These are phyloP conservation scores for Dactylonectria estremocensis DNA, from an alignment of 2,329 filamentous ascomycete species.

Conservation along the genomic window DNA sequence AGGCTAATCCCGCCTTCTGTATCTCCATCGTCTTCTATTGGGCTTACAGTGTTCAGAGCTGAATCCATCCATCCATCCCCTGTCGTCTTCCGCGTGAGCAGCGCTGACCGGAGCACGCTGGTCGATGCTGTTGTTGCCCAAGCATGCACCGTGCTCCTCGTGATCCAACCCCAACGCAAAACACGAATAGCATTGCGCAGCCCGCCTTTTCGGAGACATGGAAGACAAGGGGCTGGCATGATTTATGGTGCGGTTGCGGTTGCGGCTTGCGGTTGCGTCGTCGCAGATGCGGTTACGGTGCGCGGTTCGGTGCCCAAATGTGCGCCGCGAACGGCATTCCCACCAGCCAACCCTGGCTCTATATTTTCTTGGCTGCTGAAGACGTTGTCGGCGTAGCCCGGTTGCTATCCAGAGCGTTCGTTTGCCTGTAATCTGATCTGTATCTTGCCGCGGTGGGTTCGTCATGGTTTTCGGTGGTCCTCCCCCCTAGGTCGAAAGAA, in stretches of 20 bases:
- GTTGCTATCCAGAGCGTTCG: neutral
- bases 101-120: neutral
- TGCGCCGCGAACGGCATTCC: conserved; percentile 12
- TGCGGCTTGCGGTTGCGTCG: conserved; percentile 4
- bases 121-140: neutral
- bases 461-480: conserved; percentile 3
- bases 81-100: neutral
- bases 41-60: neutral
- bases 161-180: conserved; percentile 1
- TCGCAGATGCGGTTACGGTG: conserved; percentile 25
- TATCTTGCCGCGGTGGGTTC: conserved; percentile 28
- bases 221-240: conserved; percentile 22
- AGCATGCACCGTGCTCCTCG: conserved; percentile 5
- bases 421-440: conserved; percentile 31
- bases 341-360: neutral
- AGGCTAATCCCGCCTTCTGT: neutral
- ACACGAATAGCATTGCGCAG: conserved; percentile 1
- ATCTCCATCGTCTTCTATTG: conserved; percentile 1
- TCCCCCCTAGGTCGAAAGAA: conserved; percentile 33
- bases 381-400: neutral
- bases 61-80: neutral
- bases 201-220: conserved; percentile 23
- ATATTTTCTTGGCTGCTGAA: conserved; percentile 18
- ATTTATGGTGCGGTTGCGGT: conserved; percentile 24
- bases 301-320: conserved; percentile 23